Evolutionary conservation across 2,329 filamentous ascomycete genomes (phyloP), one percentile per base, ranked within the genome.

Genomic region (Colletotrichum phormii): DNA sequence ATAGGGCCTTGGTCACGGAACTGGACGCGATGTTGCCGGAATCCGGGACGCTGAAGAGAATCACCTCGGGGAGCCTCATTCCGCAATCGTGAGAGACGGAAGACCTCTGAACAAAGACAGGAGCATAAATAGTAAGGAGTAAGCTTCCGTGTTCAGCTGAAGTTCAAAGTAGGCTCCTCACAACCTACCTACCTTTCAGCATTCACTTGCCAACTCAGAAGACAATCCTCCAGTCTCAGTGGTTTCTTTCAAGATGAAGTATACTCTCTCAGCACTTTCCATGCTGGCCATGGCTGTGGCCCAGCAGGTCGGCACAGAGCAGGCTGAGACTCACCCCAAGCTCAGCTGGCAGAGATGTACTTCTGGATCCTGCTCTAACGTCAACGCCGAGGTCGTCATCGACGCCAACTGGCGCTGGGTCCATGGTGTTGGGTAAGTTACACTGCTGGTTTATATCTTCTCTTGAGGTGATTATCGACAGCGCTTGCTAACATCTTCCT

Each of bases 341-440:
- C 61, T 79, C 54, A 76, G 69, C 53, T 79, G 77, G 77, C 76
- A 77, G 71, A 75, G 75, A 51, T 80, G 79, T 71, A 74, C 75
- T 26, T 71, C 70, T 42, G 75, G 69, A 37, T 71, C 55, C 57
- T 87, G 86, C 77, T 81, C 80, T 3, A 80, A 79, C n/a, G 80
- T 84, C 72, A 78, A 78, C 62, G 84, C 82, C 22, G 82, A 82
- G 31, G 80, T 87, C 46, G 84, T 86, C 53, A 78, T 88, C 74
- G 86, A 88, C 71, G 75, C 85, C 69, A 87, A 87, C 78, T 87
- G 85, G 85, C 84, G 86, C 64, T 87, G 86, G 86, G 77, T 86
- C 62, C 84, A 87, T 77, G 76, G 77, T 9, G 79, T 79, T 49
- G 75, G 75, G 70, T 70, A 70, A 29, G 66, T 26, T 24, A 11